Percentiles rank a stretch among this genome's conserved stretches.
Conservation (phyloP, 140 eudicot genomes). For the Stevia rebaudiana region DNA sequence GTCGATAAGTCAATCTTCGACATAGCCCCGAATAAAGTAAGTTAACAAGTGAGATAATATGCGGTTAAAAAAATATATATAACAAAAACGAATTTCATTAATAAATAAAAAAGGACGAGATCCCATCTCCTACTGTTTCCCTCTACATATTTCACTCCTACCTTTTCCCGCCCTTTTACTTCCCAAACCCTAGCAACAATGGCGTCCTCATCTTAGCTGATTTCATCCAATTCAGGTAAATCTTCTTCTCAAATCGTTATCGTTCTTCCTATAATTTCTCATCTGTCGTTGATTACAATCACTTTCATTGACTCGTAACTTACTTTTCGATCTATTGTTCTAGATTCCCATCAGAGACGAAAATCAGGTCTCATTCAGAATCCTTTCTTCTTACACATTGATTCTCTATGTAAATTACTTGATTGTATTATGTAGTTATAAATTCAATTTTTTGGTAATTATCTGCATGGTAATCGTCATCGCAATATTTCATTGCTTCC, state of each 20-base stretch:
- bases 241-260: not conserved
- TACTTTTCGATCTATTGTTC: slow-evolving; percentile 1
- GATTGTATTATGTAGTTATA: not conserved
- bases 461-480: not conserved
- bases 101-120: no score
- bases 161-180: slow-evolving; percentile 26
- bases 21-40: no score
- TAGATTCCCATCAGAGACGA: not conserved
- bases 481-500: not conserved
- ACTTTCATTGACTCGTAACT: not conserved
- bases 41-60: no score
- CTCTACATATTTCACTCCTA: slow-evolving; percentile 5
- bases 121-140: not conserved
- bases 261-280: not conserved
- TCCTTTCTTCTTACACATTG: not conserved
- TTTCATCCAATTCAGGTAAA: not conserved
- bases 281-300: not conserved
- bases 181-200: slow-evolving; percentile 18
- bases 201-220: not conserved
- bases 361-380: not conserved
- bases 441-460: not conserved
- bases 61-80: no score
- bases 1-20: no score
- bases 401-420: not conserved
- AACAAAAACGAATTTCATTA: no score